These are phyloP conservation scores for Penicillium brevicompactum DNA, from an alignment of 2,329 filamentous ascomycete species.

Conservation along the genomic window DNA sequence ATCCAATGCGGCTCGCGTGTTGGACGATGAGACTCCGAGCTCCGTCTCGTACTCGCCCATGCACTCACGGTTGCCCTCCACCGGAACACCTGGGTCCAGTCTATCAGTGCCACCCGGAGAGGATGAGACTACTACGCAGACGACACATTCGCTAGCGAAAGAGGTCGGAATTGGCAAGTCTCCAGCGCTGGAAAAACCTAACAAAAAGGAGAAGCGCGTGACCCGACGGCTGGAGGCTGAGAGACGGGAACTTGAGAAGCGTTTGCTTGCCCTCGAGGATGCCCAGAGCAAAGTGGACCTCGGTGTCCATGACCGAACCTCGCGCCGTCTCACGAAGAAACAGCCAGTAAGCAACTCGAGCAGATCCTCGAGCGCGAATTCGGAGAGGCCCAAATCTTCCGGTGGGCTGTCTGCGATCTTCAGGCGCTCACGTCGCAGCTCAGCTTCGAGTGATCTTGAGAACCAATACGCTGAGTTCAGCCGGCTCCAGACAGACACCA, in stretches of 20 bases:
- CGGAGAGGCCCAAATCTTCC: conserved; percentile 29
- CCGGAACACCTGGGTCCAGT: conserved; percentile 19
- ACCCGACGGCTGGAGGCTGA: conserved; percentile 37
- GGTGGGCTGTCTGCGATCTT: conserved; percentile 31
- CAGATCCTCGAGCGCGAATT: conserved; percentile 33
- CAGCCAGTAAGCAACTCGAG: conserved; percentile 33
- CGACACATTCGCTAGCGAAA: conserved; percentile 8
- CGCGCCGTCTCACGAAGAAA: conserved; percentile 39
- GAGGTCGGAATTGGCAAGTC: conserved; percentile 18
- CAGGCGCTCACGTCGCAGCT: conserved; percentile 28
- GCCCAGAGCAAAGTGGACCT: conserved; percentile 19
- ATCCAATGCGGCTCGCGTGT: conserved; percentile 3
- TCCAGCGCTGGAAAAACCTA: conserved; percentile 23
- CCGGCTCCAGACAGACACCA: conserved; percentile 9
- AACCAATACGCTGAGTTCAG: conserved; percentile 1
- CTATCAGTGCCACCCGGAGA: conserved; percentile 15
- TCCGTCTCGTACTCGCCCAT: conserved; percentile 18
- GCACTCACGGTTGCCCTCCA: conserved; percentile 17
- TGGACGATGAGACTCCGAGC: conserved; percentile 16
- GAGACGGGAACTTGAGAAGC: conserved; percentile 34
- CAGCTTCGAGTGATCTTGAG: conserved; percentile 21
- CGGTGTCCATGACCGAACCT: conserved; percentile 21
- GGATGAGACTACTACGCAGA: conserved; percentile 5
- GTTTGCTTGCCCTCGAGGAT: conserved; percentile 22
- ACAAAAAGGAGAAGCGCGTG: conserved; percentile 34